Base-by-base conservation (phyloP, 164 flowering plant species). In the Tinospora cordifolia region DNA sequence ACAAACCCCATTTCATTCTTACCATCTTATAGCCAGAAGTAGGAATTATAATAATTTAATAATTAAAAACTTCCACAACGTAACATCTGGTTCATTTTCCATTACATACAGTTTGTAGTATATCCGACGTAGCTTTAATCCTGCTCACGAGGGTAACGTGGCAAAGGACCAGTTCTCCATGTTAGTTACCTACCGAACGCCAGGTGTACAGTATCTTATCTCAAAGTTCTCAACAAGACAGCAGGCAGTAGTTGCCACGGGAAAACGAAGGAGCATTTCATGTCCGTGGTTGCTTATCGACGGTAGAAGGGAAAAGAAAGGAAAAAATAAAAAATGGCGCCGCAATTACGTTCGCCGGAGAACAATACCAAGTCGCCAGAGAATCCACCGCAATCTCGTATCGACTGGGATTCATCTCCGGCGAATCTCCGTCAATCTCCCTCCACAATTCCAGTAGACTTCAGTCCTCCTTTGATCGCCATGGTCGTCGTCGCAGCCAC, bases 391-490 rank as follows among this genome's bases (percentile, higher is more conserved):
- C 24, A 21, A 54, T 54, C 60, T 21, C 60, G 7, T 21, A 54
- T 54, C 24, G 60, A 54, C 60, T 54, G 60, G 60, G 60, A 10
- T 17, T 25, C 60, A 54, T 17, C 60, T 19, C 60, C 60, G 60
- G 60, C 60, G 21, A 54, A 3, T 8, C 60, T 54, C 21, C 9
- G 60, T 9, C 60, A 54, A 54, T 54, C 60, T 54, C 24, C 60
- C 9, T 54, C 60, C 24, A 2, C 60, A 47, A 58, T 73, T 2
- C 84, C 95, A 0, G 78, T 89, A 19, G 84, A 87, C 65, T 88
- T 95, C 84, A 89, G 92, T 59, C 97, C 98, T 13, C 94, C 98
- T 19, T 65, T 95, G 60, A 92, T 95, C 67, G 93, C 91, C 69
- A 92, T 89, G 96, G 90, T 92, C 6, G 92, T 84, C 17, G 83